Evolutionary conservation across 78 protist species (phyloP).

Genomic region (Monosiga brevicollis): DNA sequence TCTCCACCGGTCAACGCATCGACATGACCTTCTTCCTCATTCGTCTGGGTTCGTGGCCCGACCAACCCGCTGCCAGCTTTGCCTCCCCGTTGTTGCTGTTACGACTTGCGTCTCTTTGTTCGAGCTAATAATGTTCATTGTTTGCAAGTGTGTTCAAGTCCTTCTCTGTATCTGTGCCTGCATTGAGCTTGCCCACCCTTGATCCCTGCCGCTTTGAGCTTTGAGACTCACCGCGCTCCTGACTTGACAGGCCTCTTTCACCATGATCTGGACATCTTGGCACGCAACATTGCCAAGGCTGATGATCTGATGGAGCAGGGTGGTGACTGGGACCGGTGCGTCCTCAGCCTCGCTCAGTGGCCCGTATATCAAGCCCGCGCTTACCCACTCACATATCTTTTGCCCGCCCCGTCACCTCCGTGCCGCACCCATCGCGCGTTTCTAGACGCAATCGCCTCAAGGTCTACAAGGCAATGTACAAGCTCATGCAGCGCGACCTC

Average conservation of each 20-base stretch:
- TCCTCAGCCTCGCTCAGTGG: background rate
- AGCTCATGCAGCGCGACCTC: slow-evolving; percentile 67
- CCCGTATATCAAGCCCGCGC: background rate
- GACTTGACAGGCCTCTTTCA: slow-evolving; percentile 63
- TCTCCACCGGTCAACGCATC: slow-evolving; percentile 77
- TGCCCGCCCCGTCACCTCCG: background rate
- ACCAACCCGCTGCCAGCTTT: no score
- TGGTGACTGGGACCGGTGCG: slow-evolving; percentile 94
- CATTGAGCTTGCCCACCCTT: background rate
- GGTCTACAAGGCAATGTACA: slow-evolving; percentile 80
- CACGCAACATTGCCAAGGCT: slow-evolving; percentile 60
- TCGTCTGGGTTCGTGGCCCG: slow-evolving; percentile 70
- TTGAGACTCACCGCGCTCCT: background rate
- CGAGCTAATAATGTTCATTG: background rate
- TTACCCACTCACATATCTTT: background rate
- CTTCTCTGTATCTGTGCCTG: background rate
- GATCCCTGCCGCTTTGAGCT: background rate
- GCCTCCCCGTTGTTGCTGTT: background rate
- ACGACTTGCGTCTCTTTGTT: background rate
- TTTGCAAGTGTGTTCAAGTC: background rate
- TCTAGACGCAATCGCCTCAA: slow-evolving; percentile 82
- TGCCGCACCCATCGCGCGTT: background rate
- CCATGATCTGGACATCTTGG: slow-evolving; percentile 55
- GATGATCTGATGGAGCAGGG: slow-evolving; percentile 62
- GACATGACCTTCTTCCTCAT: slow-evolving; percentile 68